These are phyloP conservation scores for Phytophthora cryptogea DNA, from an alignment of 352 stramenopile genomes.

Conservation along the genomic window DNA sequence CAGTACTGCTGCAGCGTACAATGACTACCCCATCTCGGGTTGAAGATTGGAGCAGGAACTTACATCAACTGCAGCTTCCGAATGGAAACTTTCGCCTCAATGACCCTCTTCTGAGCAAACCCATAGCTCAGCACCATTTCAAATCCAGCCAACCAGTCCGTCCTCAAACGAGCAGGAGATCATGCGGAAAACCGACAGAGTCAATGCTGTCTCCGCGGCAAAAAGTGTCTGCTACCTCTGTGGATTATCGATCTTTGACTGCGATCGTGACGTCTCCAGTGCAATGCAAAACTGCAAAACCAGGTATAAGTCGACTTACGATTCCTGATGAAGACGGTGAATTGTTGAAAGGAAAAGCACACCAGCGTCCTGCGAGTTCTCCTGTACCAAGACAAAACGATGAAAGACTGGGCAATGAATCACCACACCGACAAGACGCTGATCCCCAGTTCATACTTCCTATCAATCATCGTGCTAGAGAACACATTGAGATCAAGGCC, in stretches of 20 bases:
- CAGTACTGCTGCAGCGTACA: not conserved
- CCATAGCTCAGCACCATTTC: constrained; percentile 32
- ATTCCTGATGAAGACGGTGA: constrained; percentile 2
- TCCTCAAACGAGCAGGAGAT: constrained; percentile 9
- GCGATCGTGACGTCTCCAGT: constrained; percentile 16
- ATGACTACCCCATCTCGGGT: constrained; percentile 10
- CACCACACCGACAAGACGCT: constrained; percentile 1
- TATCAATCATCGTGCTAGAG: constrained; percentile 35
- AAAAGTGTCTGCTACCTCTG: constrained; percentile 13
- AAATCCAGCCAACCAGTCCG: constrained; percentile 14
- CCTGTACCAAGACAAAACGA: constrained; percentile 7
- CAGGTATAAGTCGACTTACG: not conserved
- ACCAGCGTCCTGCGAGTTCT: constrained; percentile 19
- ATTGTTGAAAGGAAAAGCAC: constrained; percentile 1
- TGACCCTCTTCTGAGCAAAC: constrained; percentile 39
- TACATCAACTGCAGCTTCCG: constrained; percentile 44
- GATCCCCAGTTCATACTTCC: constrained; percentile 24
- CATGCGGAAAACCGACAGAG: constrained; percentile 8
- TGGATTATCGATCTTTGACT: constrained; percentile 4
- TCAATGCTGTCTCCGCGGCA: constrained; percentile 26
- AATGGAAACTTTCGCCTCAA: constrained; percentile 36
- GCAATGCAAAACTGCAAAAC: constrained; percentile 35
- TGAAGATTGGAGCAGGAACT: constrained; percentile 18
- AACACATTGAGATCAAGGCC: constrained; percentile 71
- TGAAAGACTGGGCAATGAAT: constrained; percentile 1